Conservation (phyloP, 305 asterid genomes). For the Solanum hybrid region DNA sequence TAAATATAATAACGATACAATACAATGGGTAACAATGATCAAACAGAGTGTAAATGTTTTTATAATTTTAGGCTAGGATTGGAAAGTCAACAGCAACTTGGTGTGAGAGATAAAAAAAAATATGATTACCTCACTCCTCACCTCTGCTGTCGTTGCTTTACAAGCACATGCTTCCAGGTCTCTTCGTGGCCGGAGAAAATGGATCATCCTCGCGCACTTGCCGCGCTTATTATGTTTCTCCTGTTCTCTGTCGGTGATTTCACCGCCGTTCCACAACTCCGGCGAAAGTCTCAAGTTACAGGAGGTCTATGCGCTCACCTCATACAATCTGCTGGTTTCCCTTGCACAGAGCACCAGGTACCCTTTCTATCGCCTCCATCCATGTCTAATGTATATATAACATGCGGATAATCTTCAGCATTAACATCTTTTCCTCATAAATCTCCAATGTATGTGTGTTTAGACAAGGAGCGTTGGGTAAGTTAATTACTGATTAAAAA, state of each 20-base stretch:
- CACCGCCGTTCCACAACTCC: constrained; percentile 24
- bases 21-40: too few species aligned
- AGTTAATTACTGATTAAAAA: background rate
- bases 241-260: constrained; percentile 26
- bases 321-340: constrained; percentile 65
- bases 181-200: constrained; percentile 14
- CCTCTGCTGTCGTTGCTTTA: background rate
- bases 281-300: constrained; percentile 26
- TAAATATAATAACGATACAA: too few species aligned
- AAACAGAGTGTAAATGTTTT: too few species aligned
- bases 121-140: background rate
- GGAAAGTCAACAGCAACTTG: background rate
- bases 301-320: constrained; percentile 59
- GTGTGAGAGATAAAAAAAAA: background rate
- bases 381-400: background rate
- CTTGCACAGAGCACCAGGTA: constrained; percentile 80
- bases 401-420: background rate
- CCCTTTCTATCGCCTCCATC: background rate
- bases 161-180: background rate
- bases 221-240: constrained; percentile 12
- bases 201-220: constrained; percentile 23
- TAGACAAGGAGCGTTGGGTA: background rate
- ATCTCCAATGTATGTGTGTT: background rate
- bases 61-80: background rate
- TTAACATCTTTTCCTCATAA: background rate